A percentile compares a stretch with the other conserved stretches of the same genome.
These are phyloP conservation scores for Rhodotorula kratochvilovae DNA, from an alignment of 768 basidiomycete species.

Conservation along the genomic window DNA sequence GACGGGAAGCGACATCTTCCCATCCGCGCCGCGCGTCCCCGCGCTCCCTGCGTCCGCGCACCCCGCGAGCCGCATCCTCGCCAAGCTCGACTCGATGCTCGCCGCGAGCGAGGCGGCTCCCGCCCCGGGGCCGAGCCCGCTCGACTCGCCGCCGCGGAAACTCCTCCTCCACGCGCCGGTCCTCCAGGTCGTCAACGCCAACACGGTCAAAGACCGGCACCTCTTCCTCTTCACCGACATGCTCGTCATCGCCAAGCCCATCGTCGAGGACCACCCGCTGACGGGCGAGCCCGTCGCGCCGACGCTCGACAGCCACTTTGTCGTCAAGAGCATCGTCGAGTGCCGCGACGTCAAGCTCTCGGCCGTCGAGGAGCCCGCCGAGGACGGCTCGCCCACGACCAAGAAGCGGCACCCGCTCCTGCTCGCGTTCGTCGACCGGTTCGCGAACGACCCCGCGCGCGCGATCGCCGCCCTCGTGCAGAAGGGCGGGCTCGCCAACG, in stretches of 20 bases:
- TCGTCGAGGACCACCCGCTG: conserved; percentile 57
- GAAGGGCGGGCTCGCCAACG: conserved; percentile 59
- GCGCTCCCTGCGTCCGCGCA: conserved; percentile 12
- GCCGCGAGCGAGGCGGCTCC: conserved; percentile 38
- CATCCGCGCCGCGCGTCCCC: conserved; percentile 2
- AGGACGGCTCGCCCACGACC: conserved; percentile 2
- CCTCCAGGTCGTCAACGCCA: conserved; percentile 85
- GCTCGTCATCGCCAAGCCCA: conserved; percentile 85
- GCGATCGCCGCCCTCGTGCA: conserved; percentile 69
- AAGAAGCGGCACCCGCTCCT: conserved; percentile 57
- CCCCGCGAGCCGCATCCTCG: conserved; percentile 27
- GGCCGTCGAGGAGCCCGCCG: conserved; percentile 38
- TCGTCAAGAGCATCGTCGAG: conserved; percentile 84
- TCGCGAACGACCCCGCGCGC: conserved; percentile 70
- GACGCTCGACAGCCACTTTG: conserved; percentile 66
- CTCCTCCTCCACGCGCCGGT: conserved; percentile 78
- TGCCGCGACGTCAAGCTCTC: conserved; percentile 51
- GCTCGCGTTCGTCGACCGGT: conserved; percentile 69
- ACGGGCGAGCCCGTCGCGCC: conserved; percentile 54
- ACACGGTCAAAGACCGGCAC: conserved; percentile 92
- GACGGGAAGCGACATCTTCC: neutral
- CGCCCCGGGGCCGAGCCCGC: conserved; percentile 52
- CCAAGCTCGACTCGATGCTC: conserved; percentile 46
- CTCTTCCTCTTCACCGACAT: conserved; percentile 96
- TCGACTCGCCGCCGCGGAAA: conserved; percentile 83